Conservation (phyloP, 495 filamentous ascomycete genomes). For the Penicillium verhagenii region DNA sequence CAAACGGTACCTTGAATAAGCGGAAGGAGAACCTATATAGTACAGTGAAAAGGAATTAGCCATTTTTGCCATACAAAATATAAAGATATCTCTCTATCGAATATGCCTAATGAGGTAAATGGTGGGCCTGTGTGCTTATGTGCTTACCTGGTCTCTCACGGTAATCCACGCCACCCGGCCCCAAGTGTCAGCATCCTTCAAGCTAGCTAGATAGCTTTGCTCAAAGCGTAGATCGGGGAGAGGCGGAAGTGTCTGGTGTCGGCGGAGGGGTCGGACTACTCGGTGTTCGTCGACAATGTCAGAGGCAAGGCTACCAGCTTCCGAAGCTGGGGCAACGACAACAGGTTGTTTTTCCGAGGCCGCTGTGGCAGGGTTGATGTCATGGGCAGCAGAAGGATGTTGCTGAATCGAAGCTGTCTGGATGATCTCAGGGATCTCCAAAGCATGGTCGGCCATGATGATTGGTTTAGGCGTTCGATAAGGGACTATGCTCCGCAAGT, state of each 20-base stretch:
- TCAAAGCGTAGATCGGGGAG: constrained; percentile 94
- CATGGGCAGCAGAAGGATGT: constrained; percentile 66
- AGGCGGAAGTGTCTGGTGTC: constrained; percentile 67
- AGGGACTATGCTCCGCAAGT: not conserved
- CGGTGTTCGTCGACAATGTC: constrained; percentile 50
- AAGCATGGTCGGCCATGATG: constrained; percentile 42
- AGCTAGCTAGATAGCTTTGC: constrained; percentile 90
- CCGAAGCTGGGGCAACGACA: constrained; percentile 49
- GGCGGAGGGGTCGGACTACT: constrained; percentile 52
- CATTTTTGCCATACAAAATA: not conserved
- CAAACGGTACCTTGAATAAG: constrained; percentile 82
- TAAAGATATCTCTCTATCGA: not conserved
- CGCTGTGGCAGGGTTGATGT: constrained; percentile 77
- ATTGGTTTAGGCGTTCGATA: constrained; percentile 1
- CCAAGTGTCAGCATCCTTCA: constrained; percentile 73
- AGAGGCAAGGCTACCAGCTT: constrained; percentile 43
- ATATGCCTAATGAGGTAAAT: not conserved
- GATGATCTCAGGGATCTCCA: constrained; percentile 70
- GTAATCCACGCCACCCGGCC: constrained; percentile 81
- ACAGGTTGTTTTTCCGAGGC: constrained; percentile 53
- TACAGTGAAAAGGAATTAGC: not conserved
- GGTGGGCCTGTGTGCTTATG: not conserved
- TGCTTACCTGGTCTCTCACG: constrained; percentile 76
- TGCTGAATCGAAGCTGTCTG: constrained; percentile 75
- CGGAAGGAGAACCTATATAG: constrained; percentile 69